These are phyloP conservation scores for Astragalus membranaceus DNA, from an alignment of 306 rosid species.

Conservation along the genomic window DNA sequence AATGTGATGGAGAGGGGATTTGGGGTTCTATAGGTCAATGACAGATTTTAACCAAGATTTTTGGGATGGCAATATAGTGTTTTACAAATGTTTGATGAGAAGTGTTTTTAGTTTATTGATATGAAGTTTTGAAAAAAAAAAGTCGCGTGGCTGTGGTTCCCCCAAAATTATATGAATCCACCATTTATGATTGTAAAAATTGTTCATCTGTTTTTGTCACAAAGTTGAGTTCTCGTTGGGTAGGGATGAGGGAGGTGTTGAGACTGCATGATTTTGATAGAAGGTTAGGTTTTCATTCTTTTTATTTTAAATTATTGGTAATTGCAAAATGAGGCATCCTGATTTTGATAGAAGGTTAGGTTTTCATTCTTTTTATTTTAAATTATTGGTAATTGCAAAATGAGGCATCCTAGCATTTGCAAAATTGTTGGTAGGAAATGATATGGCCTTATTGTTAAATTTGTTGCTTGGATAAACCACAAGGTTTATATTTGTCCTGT, in stretches of 20 bases:
- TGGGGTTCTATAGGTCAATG: not conserved
- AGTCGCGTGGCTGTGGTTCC: not conserved
- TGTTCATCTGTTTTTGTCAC: not conserved
- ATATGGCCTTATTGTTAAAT: not conserved
- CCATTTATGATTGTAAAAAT: not conserved
- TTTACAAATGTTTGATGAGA: not conserved
- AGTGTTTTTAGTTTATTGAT: not conserved
- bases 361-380: not conserved
- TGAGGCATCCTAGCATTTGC: not conserved
- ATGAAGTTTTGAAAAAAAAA: not conserved
- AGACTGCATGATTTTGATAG: not conserved
- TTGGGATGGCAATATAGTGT: not conserved
- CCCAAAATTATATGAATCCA: not conserved
- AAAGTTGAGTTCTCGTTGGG: not conserved
- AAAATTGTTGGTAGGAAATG: not conserved
- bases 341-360: not conserved
- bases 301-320: not conserved
- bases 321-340: not conserved
- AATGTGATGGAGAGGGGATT: not conserved
- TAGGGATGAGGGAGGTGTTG: not conserved
- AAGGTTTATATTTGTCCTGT: not conserved
- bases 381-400: not conserved
- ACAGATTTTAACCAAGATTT: not conserved
- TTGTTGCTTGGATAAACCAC: not conserved
- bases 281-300: not conserved